Base-by-base conservation (phyloP, 164 flowering plant genomes). In the Pachysandra terminalis region DNA sequence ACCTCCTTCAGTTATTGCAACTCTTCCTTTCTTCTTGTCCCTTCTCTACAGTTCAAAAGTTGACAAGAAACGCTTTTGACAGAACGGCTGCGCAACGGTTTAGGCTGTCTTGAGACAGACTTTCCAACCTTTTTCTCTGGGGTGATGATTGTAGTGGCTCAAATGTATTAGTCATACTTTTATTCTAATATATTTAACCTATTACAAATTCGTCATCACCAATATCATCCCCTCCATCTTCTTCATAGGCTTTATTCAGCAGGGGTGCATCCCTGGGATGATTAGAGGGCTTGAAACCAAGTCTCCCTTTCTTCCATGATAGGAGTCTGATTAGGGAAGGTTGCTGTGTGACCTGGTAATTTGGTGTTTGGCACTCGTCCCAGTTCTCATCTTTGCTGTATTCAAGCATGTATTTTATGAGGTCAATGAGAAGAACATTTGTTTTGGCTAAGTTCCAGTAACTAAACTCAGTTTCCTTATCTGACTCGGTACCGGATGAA, bases 391-490 rank as follows among this genome's bases (percentile, higher is more conserved):
- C 37, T 15, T 28, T 68, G 59, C 21, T 28, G 58, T 56, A 35
- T 59, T 60, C 59, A 22, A 45, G 48, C 40, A 55, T 61, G 53
- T 52, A 32, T 56, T 14, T 28, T 2, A 26, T 54, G 4, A 64
- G 45, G 54, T 26, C 72, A 6, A 56, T 56, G n/a, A 22, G 64
- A 22, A 60, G 69, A n/a, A 67, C 40, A 64, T 71, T 71, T 54
- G 61, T 61, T 64, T 35, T 63, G 14, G 70, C 57, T 37, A 75
- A 27, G 52, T 56, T 75, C 52, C 62, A 61, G 64, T 75, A 75
- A 26, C 54, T 52, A n/a, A 60, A 66, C 21, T 65, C 75, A 52
- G 61, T 35, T 24, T 71, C 78, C 68, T 75, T 72, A 35, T 67
- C 74, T 14, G 68, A 70, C 1, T 27, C 66, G 59, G 77, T 23